These are phyloP conservation scores for Pythium folliculosum DNA, from an alignment of 352 stramenopile genomes.

Conservation along the genomic window DNA sequence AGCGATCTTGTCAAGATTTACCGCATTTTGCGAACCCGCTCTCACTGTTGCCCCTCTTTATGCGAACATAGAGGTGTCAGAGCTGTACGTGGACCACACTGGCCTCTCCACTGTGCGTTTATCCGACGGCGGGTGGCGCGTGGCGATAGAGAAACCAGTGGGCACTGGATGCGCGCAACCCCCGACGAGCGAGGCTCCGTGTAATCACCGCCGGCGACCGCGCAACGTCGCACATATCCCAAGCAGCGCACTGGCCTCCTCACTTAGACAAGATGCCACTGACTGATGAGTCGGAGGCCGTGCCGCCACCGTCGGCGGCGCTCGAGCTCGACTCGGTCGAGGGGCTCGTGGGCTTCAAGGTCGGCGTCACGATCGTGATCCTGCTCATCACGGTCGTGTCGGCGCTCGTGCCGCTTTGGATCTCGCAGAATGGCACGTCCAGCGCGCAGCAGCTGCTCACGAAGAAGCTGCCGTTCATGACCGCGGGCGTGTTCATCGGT, in stretches of 20 bases:
- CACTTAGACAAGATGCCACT: not conserved
- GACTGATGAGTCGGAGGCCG: not conserved
- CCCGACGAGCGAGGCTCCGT: no score
- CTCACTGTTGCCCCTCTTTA: not conserved
- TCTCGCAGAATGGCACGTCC: slow-evolving; percentile 47
- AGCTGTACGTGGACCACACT: not conserved
- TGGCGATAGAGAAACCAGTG: not conserved
- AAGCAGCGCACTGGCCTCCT: not conserved
- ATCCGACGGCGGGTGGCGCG: slow-evolving; percentile 11
- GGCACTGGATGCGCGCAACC: not conserved
- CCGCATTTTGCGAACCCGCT: not conserved
- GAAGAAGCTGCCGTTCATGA: slow-evolving; percentile 64
- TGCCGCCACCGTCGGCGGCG: slow-evolving; percentile 16
- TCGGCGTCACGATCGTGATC: slow-evolving; percentile 45
- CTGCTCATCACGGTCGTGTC: slow-evolving; percentile 60
- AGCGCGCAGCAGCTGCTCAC: slow-evolving; percentile 41
- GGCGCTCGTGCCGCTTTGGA: slow-evolving; percentile 54
- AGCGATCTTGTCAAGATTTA: not conserved
- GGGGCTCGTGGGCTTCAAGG: slow-evolving; percentile 51
- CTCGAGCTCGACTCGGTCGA: slow-evolving; percentile 22
- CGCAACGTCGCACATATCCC: not conserved
- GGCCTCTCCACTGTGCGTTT: not conserved
- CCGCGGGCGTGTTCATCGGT: slow-evolving; percentile 61
- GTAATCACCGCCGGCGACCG: not conserved
- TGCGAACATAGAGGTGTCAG: not conserved